Evolutionary conservation across 2,329 filamentous ascomycete species (phyloP).

Genomic region (Cladophialophora yegresii): DNA sequence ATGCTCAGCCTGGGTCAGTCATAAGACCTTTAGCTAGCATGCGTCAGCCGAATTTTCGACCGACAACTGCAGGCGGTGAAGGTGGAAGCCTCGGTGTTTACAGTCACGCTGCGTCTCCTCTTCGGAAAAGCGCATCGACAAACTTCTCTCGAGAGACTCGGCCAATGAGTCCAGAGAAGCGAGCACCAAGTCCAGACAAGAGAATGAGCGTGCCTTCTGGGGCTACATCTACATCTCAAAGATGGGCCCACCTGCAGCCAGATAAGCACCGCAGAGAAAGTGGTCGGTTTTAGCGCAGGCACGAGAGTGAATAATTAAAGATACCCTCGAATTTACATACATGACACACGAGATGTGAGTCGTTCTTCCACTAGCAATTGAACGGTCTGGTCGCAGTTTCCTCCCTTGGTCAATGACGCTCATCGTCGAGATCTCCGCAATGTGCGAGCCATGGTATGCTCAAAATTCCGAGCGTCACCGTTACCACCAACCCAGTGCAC

Average conservation of each 20-base stretch:
- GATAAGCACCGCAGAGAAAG: constrained; percentile 38
- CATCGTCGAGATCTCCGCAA: background rate
- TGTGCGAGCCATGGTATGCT: constrained; percentile 15
- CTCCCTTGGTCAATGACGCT: background rate
- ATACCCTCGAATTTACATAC: constrained; percentile 7
- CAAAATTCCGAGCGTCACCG: constrained; percentile 26
- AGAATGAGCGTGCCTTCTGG: constrained; percentile 45
- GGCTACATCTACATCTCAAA: constrained; percentile 41
- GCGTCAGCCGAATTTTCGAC: constrained; percentile 57
- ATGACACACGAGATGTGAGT: background rate
- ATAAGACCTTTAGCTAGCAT: constrained; percentile 50
- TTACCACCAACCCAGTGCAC: constrained; percentile 22
- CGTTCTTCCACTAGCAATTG: constrained; percentile 13
- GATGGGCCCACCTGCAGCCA: constrained; percentile 40
- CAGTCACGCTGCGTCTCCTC: constrained; percentile 75
- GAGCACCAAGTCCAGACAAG: constrained; percentile 48
- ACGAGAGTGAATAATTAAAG: background rate
- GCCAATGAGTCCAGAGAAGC: constrained; percentile 42
- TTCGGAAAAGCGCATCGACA: constrained; percentile 73
- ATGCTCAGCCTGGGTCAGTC: constrained; percentile 52
- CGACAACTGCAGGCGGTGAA: constrained; percentile 53
- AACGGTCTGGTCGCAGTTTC: background rate
- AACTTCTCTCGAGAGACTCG: constrained; percentile 44
- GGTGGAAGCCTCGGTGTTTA: constrained; percentile 81
- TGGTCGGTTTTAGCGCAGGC: constrained; percentile 37